phyloP scores from a whole-genome alignment of 2,329 filamentous ascomycete species.

The Pseudocercospora musae region DNA sequence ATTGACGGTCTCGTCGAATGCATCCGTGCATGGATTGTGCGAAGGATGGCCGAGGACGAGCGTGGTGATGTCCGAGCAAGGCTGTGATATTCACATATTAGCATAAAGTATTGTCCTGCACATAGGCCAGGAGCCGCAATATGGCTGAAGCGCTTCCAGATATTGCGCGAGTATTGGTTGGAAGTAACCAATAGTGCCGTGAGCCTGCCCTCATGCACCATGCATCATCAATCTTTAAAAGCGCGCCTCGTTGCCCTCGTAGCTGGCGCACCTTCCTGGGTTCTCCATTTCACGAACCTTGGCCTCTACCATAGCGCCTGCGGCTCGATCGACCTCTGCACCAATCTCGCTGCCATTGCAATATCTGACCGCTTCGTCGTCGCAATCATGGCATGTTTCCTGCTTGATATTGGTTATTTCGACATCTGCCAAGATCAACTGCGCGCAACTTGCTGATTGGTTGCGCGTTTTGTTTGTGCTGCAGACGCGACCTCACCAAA shows the following conservation, averaged over 20 bases:
- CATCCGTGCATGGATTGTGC: slow-evolving; percentile 50
- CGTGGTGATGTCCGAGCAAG: slow-evolving; percentile 5
- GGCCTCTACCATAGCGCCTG: too few relatives aligned
- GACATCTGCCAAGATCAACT: not conserved
- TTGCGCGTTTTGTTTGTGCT: slow-evolving; percentile 6
- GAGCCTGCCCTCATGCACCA: not conserved
- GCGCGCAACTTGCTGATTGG: not conserved
- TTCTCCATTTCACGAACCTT: not conserved
- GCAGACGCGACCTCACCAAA: slow-evolving; percentile 8
- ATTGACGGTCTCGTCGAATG: slow-evolving; percentile 52
- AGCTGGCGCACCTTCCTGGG: not conserved
- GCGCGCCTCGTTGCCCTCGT: not conserved
- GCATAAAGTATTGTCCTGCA: not conserved
- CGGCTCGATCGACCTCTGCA: not conserved
- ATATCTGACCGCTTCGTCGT: not conserved
- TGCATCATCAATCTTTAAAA: not conserved
- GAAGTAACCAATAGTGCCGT: too few relatives aligned
- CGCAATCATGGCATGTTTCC: not conserved
- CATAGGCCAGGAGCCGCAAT: not conserved
- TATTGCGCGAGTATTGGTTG: not conserved
- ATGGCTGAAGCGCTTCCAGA: not conserved
- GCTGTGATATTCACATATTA: not conserved
- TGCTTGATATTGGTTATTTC: not conserved
- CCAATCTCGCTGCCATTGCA: not conserved
- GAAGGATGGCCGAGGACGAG: slow-evolving; percentile 10